A percentile compares a stretch with the other conserved stretches of the same genome.
Evolutionary conservation across 2,329 filamentous ascomycete genomes (phyloP).

Genomic region (Epichloe aotearoae): DNA sequence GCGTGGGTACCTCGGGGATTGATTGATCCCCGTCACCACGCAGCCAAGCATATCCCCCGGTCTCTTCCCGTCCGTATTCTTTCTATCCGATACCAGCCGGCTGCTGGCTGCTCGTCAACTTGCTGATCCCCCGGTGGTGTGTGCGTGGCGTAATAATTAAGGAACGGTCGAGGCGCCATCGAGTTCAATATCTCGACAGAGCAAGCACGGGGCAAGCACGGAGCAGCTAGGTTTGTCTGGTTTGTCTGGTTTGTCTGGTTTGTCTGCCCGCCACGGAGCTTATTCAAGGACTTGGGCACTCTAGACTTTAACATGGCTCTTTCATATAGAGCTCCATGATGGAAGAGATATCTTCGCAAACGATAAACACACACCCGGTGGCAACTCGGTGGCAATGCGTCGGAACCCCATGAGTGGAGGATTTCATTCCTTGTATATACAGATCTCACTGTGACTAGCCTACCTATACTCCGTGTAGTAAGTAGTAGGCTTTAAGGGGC

Average conservation of each 20-base stretch:
- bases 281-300: background rate
- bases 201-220: too few relatives aligned
- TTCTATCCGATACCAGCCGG: background rate
- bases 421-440: too few relatives aligned
- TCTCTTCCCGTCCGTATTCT: background rate
- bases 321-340: too few relatives aligned
- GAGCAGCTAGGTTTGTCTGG: too few relatives aligned
- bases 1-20: constrained; percentile 13
- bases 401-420: too few relatives aligned
- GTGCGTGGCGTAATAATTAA: background rate
- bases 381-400: too few relatives aligned
- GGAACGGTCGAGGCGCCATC: background rate
- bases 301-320: background rate
- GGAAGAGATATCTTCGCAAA: too few relatives aligned
- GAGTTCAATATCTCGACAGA: background rate
- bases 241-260: too few relatives aligned
- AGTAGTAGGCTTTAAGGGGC: too few relatives aligned
- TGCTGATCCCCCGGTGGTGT: background rate
- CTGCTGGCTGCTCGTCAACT: background rate
- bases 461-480: too few relatives aligned
- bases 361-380: too few relatives aligned
- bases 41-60: background rate
- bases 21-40: constrained; percentile 7
- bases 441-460: too few relatives aligned
- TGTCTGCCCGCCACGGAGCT: background rate